Base-by-base conservation (phyloP, 2,329 filamentous ascomycete genomes). In the Stachybotrys chartarum region DNA sequence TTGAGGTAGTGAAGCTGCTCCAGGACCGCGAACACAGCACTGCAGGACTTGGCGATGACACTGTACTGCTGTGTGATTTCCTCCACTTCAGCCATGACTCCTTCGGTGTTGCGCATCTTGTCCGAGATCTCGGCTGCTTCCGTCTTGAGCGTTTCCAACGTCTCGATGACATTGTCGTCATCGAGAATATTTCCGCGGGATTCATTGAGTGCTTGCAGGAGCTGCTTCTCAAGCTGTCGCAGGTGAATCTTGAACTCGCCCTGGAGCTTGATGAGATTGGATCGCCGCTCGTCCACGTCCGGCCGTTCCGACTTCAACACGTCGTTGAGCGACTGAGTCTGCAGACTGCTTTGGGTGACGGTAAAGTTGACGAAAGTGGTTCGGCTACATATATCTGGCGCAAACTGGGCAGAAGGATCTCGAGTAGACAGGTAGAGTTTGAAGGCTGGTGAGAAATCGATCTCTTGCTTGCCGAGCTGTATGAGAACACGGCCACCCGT, bases 291-390 rank as follows among this genome's bases (percentile, higher is more conserved):
- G 68, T 99, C 94, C 17, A 99, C 91, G 73, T 99, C 94, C 5
- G 95, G 94, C 55, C 95, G 85, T 78, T 99, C 94, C 14, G 92
- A 96, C 72, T 97, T 97, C 66, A 99, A 83, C 39, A 97, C 94
- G 60, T 99, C 92, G 63, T 97, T 97, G 62, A 99, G 84, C 1
- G 94, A 97, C 73, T 99, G 94, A 2, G 94, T 97, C 75, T 96
- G 94, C 67, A 99, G 80, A 79, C 93, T 97, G 82, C 94, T 97
- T 75, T 97, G 93, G 5, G 94, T 99, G 59, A 99, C 93, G 1
- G 95, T 97, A 65, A 99, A 99, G 75, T 99, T 99, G 81, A 99
- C 94, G 73, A 99, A 96, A 0, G 95, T 99, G 7, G 94, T 97
- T 66, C 95, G 85, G 78, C 91, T 96, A 84, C 95, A 99, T 60